Conservation (phyloP, 23 red algal genomes). For the Agarophyton chilense region DNA sequence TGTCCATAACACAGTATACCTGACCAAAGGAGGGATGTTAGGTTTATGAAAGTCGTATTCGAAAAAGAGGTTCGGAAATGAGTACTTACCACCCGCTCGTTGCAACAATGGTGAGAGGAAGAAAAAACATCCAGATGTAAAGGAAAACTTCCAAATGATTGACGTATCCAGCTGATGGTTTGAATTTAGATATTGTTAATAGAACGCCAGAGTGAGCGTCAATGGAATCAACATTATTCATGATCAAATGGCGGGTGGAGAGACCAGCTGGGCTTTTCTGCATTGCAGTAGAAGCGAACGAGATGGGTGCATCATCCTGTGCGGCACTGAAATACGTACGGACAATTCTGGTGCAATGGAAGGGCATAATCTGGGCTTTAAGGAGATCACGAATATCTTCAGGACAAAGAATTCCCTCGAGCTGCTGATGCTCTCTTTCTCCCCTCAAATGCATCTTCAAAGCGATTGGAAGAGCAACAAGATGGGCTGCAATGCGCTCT, state of each 20-base stretch:
- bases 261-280: conserved; percentile 11
- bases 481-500: conserved; percentile 36
- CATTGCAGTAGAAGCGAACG: too few species aligned
- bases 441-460: conserved; percentile 47
- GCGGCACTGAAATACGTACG: conserved; percentile 25
- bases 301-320: conserved; percentile 31
- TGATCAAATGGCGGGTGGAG: background rate
- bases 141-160: conserved; percentile 43
- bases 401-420: conserved; percentile 3
- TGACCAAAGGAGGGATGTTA: background rate
- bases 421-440: conserved; percentile 6
- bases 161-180: conserved; percentile 8
- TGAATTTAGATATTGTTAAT: conserved; percentile 3
- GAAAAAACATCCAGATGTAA: conserved; percentile 61
- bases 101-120: conserved; percentile 18
- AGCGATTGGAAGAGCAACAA: conserved; percentile 41
- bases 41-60: too few species aligned
- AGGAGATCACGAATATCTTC: conserved; percentile 35
- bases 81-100: conserved; percentile 55
- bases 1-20: conserved; percentile 50
- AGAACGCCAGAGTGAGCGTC: background rate
- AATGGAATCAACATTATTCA: conserved; percentile 14
- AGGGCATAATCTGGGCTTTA: background rate
- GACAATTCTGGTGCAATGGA: too few species aligned
- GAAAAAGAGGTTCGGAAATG: background rate